Evolutionary conservation across 2,329 filamentous ascomycete genomes (phyloP).

Genomic region (Pseudocercospora pini-densiflorae): DNA sequence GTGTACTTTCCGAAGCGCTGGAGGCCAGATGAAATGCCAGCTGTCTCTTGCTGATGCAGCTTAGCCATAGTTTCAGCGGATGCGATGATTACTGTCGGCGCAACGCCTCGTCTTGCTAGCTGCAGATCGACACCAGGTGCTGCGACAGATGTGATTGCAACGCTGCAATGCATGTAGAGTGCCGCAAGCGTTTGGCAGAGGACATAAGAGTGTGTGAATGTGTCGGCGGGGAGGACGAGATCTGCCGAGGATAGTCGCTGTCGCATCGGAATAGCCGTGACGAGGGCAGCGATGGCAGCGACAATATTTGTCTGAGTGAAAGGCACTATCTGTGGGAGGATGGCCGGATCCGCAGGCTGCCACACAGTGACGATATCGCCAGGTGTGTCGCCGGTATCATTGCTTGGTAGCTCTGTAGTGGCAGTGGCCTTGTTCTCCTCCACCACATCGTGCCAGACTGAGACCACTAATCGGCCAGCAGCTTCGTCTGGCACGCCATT

Average conservation of each 20-base stretch:
- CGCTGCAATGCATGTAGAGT: constrained; percentile 79
- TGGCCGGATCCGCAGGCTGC: constrained; percentile 55
- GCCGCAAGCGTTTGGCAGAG: constrained; percentile 80
- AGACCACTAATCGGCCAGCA: constrained; percentile 74
- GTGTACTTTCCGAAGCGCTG: constrained; percentile 72
- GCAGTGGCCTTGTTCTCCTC: constrained; percentile 67
- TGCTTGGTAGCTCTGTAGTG: constrained; percentile 66
- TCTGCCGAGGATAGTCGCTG: constrained; percentile 77
- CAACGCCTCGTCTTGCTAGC: constrained; percentile 72
- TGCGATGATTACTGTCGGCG: constrained; percentile 81
- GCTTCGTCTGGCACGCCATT: constrained; percentile 81
- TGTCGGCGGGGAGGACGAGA: constrained; percentile 82
- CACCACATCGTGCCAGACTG: constrained; percentile 92
- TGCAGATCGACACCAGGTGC: constrained; percentile 72
- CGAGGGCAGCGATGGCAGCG: constrained; percentile 79
- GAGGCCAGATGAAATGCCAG: constrained; percentile 60
- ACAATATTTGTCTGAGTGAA: constrained; percentile 86
- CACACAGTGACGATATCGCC: constrained; percentile 67
- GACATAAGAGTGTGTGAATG: constrained; percentile 78
- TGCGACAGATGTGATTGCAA: constrained; percentile 88
- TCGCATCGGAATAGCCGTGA: constrained; percentile 73
- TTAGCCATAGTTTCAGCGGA: constrained; percentile 74
- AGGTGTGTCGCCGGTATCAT: constrained; percentile 58
- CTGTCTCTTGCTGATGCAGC: constrained; percentile 66
- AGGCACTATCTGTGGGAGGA: constrained; percentile 72